phyloP scores from a whole-genome alignment of 345 rosid genomes.

The Euphorbia tirucalli region DNA sequence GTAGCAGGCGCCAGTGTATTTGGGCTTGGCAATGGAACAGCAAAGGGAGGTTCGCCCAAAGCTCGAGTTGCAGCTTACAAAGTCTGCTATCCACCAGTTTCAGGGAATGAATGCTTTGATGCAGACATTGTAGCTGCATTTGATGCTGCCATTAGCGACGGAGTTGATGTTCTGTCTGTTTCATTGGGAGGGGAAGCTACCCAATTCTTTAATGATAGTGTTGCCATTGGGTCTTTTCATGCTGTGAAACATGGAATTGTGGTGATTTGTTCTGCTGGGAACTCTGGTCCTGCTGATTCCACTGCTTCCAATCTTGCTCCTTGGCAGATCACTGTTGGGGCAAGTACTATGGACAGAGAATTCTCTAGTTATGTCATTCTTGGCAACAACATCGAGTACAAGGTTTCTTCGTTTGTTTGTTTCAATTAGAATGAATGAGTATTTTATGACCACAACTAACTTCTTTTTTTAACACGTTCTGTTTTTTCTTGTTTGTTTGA shows the following conservation, averaged over 20 bases:
- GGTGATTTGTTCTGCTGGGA: slow-evolving; percentile 45
- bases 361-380: slow-evolving; percentile 64
- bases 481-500: slow-evolving; percentile 1
- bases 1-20: slow-evolving; percentile 23
- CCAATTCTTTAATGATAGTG: slow-evolving; percentile 15
- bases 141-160: slow-evolving; percentile 24
- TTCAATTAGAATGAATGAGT: too few relatives aligned
- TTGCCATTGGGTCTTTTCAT: slow-evolving; percentile 30
- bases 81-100: slow-evolving; percentile 22
- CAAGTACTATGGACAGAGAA: slow-evolving; percentile 83
- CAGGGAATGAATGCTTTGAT: slow-evolving; percentile 22
- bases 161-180: slow-evolving; percentile 24
- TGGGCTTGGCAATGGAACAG: slow-evolving; percentile 19
- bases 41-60: slow-evolving; percentile 29
- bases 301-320: slow-evolving; percentile 73
- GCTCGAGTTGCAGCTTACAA: slow-evolving; percentile 23
- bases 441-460: too few relatives aligned
- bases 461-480: too few relatives aligned
- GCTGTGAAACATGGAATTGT: slow-evolving; percentile 23
- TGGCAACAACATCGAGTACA: slow-evolving; percentile 48
- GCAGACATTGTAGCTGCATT: slow-evolving; percentile 28
- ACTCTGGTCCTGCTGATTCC: slow-evolving; percentile 66
- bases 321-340: slow-evolving; percentile 88
- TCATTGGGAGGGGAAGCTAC: slow-evolving; percentile 16
- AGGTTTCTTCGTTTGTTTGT: slow-evolving; percentile 42